Evolutionary conservation across 2,329 filamentous ascomycete species (phyloP).

Genomic region (Aphanoascus verrucosus): DNA sequence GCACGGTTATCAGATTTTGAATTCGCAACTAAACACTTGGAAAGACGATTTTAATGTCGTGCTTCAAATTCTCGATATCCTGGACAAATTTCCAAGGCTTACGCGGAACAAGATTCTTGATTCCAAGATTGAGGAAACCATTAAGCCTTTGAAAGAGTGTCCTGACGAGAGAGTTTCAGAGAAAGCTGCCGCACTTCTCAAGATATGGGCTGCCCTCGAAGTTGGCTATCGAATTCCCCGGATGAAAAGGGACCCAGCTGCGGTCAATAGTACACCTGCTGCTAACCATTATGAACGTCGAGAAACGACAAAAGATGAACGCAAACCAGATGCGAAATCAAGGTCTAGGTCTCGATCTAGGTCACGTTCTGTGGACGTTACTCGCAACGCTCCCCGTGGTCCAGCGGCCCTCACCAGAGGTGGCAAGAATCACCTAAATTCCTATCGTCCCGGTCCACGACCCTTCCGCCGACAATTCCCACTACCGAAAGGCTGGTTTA

Average conservation of each 20-base stretch:
- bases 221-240: constrained; percentile 86
- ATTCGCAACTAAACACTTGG: constrained; percentile 74
- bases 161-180: constrained; percentile 65
- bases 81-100: constrained; percentile 74
- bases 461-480: constrained; percentile 47
- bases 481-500: constrained; percentile 77
- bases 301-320: constrained; percentile 40
- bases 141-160: constrained; percentile 56
- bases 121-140: constrained; percentile 80
- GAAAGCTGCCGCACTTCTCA: constrained; percentile 60
- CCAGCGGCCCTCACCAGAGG: constrained; percentile 39
- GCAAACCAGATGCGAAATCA: constrained; percentile 38
- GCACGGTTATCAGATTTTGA: constrained; percentile 94
- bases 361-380: constrained; percentile 34
- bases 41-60: constrained; percentile 83
- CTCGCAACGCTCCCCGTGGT: constrained; percentile 30
- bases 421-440: constrained; percentile 48
- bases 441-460: constrained; percentile 47
- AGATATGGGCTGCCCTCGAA: constrained; percentile 81
- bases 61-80: constrained; percentile 77
- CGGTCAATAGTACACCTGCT: constrained; percentile 40
- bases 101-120: constrained; percentile 96
- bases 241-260: constrained; percentile 69
- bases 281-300: constrained; percentile 54
- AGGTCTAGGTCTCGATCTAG: constrained; percentile 41